Conservation (phyloP, 345 rosid genomes). For the Sapria himalayana region DNA sequence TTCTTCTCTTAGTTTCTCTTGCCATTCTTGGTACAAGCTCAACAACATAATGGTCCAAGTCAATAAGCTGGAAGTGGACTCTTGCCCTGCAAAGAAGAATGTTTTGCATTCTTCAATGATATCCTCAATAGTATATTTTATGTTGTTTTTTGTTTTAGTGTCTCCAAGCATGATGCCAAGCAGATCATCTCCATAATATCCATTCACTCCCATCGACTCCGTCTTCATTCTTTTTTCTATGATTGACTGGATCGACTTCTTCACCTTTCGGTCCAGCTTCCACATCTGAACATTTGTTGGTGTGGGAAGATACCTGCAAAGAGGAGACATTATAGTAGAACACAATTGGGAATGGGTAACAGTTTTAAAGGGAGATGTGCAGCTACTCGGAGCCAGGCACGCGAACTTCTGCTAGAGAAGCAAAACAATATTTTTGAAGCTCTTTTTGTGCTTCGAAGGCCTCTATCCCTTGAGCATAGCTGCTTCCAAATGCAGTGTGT, state of each 20-base stretch:
- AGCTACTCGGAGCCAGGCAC: conserved; percentile 67
- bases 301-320: conserved; percentile 54
- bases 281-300: conserved; percentile 44
- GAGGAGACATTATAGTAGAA: background rate
- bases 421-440: conserved; percentile 30
- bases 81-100: conserved; percentile 45
- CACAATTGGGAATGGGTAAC: background rate
- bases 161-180: conserved; percentile 20
- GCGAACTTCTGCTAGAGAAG: conserved; percentile 19
- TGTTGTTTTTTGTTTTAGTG: conserved; percentile 8
- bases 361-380: no score
- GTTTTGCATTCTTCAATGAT: conserved; percentile 45
- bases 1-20: conserved; percentile 31
- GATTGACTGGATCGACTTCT: conserved; percentile 34
- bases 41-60: conserved; percentile 39
- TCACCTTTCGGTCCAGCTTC: conserved; percentile 50
- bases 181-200: conserved; percentile 38
- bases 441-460: conserved; percentile 47
- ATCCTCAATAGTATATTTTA: no score
- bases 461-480: conserved; percentile 59
- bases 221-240: conserved; percentile 16
- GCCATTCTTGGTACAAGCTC: conserved; percentile 36
- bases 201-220: conserved; percentile 16
- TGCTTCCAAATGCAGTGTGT: conserved; percentile 58
- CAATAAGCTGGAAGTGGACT: conserved; percentile 30